These are phyloP conservation scores for Alternaria ethzedia DNA, from an alignment of 2,329 filamentous ascomycete species.

Conservation along the genomic window DNA sequence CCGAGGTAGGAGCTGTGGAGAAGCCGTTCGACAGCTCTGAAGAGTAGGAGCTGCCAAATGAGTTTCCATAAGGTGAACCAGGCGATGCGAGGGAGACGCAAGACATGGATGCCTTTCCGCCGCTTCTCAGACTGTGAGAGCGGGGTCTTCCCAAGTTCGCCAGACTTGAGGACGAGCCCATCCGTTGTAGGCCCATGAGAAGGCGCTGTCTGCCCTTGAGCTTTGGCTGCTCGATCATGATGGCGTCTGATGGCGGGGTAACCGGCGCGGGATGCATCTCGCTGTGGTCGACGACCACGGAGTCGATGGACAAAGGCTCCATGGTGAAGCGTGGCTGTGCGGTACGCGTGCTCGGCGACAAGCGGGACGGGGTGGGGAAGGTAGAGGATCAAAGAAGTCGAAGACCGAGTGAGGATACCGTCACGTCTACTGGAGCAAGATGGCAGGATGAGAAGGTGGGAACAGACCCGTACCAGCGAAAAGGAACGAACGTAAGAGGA, in stretches of 20 bases:
- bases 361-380: conserved; percentile 18
- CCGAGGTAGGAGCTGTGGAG: conserved; percentile 63
- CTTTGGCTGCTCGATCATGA: conserved; percentile 55
- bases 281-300: conserved; percentile 43
- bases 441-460: conserved; percentile 7
- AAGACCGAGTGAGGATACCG: neutral
- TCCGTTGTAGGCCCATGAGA: conserved; percentile 76
- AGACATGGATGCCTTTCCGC: conserved; percentile 68
- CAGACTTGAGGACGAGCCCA: conserved; percentile 80
- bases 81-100: conserved; percentile 67
- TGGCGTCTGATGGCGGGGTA: conserved; percentile 33
- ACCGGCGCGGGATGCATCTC: conserved; percentile 22
- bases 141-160: conserved; percentile 67
- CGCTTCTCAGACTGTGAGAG: conserved; percentile 70
- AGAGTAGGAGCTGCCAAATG: conserved; percentile 61
- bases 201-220: conserved; percentile 73
- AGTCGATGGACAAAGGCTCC: conserved; percentile 48
- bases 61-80: conserved; percentile 58
- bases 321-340: conserved; percentile 25
- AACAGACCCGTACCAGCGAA: conserved; percentile 4
- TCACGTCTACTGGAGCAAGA: conserved; percentile 4
- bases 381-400: conserved; percentile 2
- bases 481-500: conserved; percentile 9
- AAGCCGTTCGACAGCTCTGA: conserved; percentile 64
- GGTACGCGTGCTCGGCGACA: conserved; percentile 8